Conservation (phyloP, 768 basidiomycete genomes). For the Auricularia sp. region DNA sequence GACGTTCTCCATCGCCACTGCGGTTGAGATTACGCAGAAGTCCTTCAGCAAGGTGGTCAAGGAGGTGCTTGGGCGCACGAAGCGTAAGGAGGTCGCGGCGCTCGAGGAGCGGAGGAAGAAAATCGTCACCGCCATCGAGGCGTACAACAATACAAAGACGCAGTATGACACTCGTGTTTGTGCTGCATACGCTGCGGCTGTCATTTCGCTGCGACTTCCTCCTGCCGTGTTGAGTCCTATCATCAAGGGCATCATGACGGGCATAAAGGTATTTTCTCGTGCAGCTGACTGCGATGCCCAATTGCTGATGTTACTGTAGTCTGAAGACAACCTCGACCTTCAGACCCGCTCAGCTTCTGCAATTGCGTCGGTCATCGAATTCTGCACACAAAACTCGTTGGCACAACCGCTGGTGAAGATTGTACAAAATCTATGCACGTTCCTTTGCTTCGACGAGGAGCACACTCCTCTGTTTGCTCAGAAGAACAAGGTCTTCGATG, state of each 20-base stretch:
- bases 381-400: slow-evolving; percentile 62
- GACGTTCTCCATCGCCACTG: slow-evolving; percentile 72
- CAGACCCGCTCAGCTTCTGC: slow-evolving; percentile 82
- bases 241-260: slow-evolving; percentile 94
- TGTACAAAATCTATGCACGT: slow-evolving; percentile 92
- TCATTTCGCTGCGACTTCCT: slow-evolving; percentile 75
- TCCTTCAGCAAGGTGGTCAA: slow-evolving; percentile 64
- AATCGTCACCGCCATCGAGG: slow-evolving; percentile 61
- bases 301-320: slow-evolving; percentile 30
- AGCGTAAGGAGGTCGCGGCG: slow-evolving; percentile 62
- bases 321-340: slow-evolving; percentile 79
- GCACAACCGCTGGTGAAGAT: slow-evolving; percentile 90
- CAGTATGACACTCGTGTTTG: slow-evolving; percentile 82
- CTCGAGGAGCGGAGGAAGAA: slow-evolving; percentile 70
- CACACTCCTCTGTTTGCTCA: slow-evolving; percentile 80
- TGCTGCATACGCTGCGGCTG: slow-evolving; percentile 83
- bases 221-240: slow-evolving; percentile 94
- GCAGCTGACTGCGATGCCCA: neutral
- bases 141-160: slow-evolving; percentile 71
- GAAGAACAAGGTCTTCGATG: slow-evolving; percentile 29
- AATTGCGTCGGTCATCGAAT: slow-evolving; percentile 80
- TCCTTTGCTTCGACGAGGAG: slow-evolving; percentile 85
- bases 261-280: slow-evolving; percentile 66
- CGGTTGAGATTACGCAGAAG: slow-evolving; percentile 55
- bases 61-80: slow-evolving; percentile 61